Percentiles rank a stretch among this genome's conserved stretches.
Conservation (phyloP, 2,329 filamentous ascomycete species). For the Aspergillus tanneri region DNA sequence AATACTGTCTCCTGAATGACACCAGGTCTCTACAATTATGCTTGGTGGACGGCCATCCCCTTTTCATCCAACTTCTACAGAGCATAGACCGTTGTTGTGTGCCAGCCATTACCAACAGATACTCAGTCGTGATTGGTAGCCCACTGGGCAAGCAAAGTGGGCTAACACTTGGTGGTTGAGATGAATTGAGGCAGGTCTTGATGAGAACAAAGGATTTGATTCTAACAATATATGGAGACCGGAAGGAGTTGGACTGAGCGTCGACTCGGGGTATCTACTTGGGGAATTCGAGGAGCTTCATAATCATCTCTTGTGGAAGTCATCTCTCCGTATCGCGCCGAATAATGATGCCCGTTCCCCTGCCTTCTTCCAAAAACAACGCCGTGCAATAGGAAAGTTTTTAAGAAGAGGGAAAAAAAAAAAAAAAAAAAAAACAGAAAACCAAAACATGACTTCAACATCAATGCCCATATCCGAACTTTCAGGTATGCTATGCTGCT, state of each 20-base stretch:
- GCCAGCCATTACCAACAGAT: conserved; percentile 15
- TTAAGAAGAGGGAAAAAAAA: conserved; percentile 9
- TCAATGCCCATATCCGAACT: conserved; percentile 26
- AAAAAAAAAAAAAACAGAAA: conserved; percentile 12
- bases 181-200: not conserved
- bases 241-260: conserved; percentile 46
- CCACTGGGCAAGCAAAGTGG: conserved; percentile 9
- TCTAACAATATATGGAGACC: conserved; percentile 28
- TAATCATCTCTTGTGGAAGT: conserved; percentile 33
- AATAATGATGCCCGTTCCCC: conserved; percentile 41
- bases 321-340: conserved; percentile 43
- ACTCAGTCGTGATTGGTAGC: not conserved
- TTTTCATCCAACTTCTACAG: too few relatives aligned
- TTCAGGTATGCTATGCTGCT: conserved; percentile 33
- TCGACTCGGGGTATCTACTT: conserved; percentile 53
- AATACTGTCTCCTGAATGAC: too few relatives aligned
- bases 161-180: conserved; percentile 2
- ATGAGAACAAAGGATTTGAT: conserved; percentile 10
- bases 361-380: conserved; percentile 36
- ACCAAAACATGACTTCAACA: conserved; percentile 18
- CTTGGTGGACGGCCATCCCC: too few relatives aligned
- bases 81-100: conserved; percentile 12
- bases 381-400: conserved; percentile 16
- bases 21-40: too few relatives aligned
- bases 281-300: conserved; percentile 50